These are phyloP conservation scores for Aspergillus persii DNA, from an alignment of 2,329 filamentous ascomycete species.

Conservation along the genomic window DNA sequence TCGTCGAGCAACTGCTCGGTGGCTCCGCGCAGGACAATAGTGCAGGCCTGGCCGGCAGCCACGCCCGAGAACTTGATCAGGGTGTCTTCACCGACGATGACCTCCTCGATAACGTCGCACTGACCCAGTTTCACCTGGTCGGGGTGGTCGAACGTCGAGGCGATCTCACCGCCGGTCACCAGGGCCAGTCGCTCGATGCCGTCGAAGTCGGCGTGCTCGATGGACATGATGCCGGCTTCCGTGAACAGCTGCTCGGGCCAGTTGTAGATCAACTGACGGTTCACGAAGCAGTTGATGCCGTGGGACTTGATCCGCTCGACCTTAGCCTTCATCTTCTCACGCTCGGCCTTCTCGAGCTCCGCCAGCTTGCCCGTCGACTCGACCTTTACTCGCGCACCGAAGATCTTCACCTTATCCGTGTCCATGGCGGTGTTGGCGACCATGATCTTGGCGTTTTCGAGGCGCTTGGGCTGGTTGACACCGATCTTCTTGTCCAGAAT, in stretches of 20 bases:
- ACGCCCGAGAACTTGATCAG: constrained; percentile 97
- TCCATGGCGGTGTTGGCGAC: constrained; percentile 99
- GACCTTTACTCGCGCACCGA: constrained; percentile 94
- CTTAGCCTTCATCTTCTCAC: constrained; percentile 99
- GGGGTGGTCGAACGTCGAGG: constrained; percentile 96
- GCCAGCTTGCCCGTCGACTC: constrained; percentile 93
- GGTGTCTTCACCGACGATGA: constrained; percentile 97
- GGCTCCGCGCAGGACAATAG: constrained; percentile 90
- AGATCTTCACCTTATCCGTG: constrained; percentile 99
- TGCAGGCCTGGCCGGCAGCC: constrained; percentile 89
- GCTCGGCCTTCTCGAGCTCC: constrained; percentile 97
- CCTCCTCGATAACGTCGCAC: constrained; percentile 94
- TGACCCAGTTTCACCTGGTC: constrained; percentile 95
- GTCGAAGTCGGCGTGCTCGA: constrained; percentile 98
- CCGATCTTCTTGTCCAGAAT: constrained; percentile 99
- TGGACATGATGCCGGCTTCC: constrained; percentile 95
- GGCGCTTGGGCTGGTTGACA: constrained; percentile 94
- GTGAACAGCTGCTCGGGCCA: constrained; percentile 99
- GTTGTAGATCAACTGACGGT: constrained; percentile 99
- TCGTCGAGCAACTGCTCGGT: constrained; percentile 97
- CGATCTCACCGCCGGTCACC: constrained; percentile 95
- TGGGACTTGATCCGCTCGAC: constrained; percentile 98
- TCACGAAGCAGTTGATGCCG: constrained; percentile 99
- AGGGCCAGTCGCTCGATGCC: constrained; percentile 92
- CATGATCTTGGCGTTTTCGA: constrained; percentile 97